Base-by-base conservation (phyloP, 192 early-diverging fungal species). In the Backusella circina region DNA sequence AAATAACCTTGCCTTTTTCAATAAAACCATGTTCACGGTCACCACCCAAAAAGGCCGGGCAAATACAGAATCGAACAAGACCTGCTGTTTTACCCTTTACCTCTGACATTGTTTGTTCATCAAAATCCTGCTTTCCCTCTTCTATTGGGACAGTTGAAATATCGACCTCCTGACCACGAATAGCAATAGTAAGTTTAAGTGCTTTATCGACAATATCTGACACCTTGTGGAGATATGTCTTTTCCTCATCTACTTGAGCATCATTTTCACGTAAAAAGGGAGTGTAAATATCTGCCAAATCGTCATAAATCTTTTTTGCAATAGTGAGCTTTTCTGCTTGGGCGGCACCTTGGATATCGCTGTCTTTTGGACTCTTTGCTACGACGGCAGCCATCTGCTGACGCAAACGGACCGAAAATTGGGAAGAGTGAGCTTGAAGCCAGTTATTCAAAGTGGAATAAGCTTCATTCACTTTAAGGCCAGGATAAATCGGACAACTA, bases 11-110 rank as follows among this genome's bases (percentile, higher is more conserved):
- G 15, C 82, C 82, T 36, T 83, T 83, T 38, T 83, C 82, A 13
- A 83, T n/a, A 64, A 83, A 83, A 5, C 82, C 82, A 57, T 83
- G 82, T 36, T 83, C 82, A 36, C 75, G 78, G 72, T 83, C 82
- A 21, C 82, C 82, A 51, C 82, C 82, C n/a, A 75, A 51, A 71
- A 83, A 83, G 15, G 78, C 65, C 2, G 82, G 82, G 18, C 82
- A 83, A 15, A 83, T 77, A 35, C 67, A 80, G 38, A 83, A 77
- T 31, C 67, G 65, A 30, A 83, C 75, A 13, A 72, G 67, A 9
- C 78, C 78, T 8, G 51, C 6, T 16, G 78, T 73, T 38, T 77
- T 83, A 33, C 82, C 75, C 16, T 77, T 77, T 21, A 72, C 54
- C 13, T 79, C 77, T 18, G 77, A 54, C 82, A 83, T 83, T 9